Base-by-base conservation (phyloP, 495 filamentous ascomycete genomes). In the Astrothelium subdiscretum region DNA sequence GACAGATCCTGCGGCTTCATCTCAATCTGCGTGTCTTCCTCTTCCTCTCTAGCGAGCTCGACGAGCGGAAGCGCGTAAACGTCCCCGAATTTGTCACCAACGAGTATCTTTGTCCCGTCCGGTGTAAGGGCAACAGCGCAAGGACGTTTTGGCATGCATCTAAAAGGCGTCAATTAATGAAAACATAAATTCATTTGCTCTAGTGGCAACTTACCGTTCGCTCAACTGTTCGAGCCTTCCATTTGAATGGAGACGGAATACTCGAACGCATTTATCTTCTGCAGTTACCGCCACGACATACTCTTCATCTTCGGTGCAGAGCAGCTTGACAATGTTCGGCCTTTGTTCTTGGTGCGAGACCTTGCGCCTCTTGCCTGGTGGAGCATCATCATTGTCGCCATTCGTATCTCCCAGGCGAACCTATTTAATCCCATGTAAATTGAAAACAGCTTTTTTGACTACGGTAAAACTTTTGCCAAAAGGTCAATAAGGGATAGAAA, bases 81-180 rank as follows among this genome's bases (percentile, higher is more conserved):
- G 74, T 98, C 94, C 32, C 94, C 94, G 69, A 96, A 96, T 70
- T 97, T 98, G 74, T 98, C 95, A 32, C 83, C 91, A 61, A 80
- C 84, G 31, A 97, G 73, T 63, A 97, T 89, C 2, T 80, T 88
- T 2, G 74, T 75, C 44, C 84, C 80, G 70, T 91, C 83, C 26
- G 79, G 68, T 1, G 88, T 85, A 54, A 97, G 73, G 57, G 80
- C 75, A 61, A 98, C 72, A 54, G 87, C 82, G 70, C 84, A 89
- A 31, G 89, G 89, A 44, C 91, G 85, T 75, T 97, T 97, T 43
- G 91, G 88, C 90, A 97, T 95, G 62, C 72, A 73, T 74, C 91
- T 95, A 68, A 3, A 57, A 22, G 40, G 24, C 29, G 48, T 29
- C 24, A 54, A 29, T 54, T 3, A 29, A 20, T 2, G 0, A 20